A percentile compares a stretch with the other conserved stretches of the same genome.
Evolutionary conservation across 345 rosid species (phyloP).

Genomic region (Populus pruinosa): DNA sequence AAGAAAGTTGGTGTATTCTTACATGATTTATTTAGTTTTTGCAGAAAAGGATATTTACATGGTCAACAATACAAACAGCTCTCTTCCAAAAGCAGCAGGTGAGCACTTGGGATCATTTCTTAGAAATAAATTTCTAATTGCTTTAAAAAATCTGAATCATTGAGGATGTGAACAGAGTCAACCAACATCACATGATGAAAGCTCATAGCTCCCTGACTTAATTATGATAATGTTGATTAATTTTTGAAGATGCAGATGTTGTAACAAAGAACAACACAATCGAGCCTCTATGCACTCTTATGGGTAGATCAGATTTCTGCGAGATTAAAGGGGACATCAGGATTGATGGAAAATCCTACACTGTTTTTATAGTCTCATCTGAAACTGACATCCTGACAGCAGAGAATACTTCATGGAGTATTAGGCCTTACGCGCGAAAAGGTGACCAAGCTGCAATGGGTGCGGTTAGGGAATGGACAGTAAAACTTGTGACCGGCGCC

Average conservation of each 20-base stretch:
- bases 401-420: constrained; percentile 38
- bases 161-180: neutral
- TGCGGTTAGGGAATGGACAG: constrained; percentile 54
- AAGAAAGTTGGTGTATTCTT: neutral
- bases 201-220: neutral
- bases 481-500: constrained; percentile 30
- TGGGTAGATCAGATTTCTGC: constrained; percentile 61
- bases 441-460: constrained; percentile 49
- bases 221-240: neutral
- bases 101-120: neutral
- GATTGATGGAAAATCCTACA: constrained; percentile 47
- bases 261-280: constrained; percentile 12
- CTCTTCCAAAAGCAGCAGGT: constrained; percentile 2
- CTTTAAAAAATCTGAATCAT: neutral
- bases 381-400: constrained; percentile 4
- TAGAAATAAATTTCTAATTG: neutral
- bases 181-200: neutral
- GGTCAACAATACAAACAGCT: constrained; percentile 25
- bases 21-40: neutral
- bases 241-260: constrained; percentile 9
- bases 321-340: constrained; percentile 53
- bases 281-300: constrained; percentile 38
- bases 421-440: constrained; percentile 72
- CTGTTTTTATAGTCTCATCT: constrained; percentile 32
- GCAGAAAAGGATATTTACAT: neutral